phyloP scores from a whole-genome alignment of 805 yeast species.

The Pichia rugopelliculosa region DNA sequence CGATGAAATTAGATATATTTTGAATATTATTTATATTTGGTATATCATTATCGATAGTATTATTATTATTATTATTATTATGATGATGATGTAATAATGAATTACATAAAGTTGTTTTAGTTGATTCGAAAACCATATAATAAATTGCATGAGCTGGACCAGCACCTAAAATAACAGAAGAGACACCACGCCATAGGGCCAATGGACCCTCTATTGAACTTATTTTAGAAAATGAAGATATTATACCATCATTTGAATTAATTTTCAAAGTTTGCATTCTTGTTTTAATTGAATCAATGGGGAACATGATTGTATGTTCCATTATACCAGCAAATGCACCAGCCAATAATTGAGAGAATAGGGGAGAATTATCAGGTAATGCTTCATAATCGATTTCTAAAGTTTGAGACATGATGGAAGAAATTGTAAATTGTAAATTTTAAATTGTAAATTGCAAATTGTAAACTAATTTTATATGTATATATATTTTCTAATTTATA shows the following conservation, averaged over 20 bases:
- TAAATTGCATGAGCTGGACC: conserved; percentile 99
- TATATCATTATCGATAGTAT: background rate
- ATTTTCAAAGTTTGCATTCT: conserved; percentile 67
- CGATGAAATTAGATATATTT: conserved; percentile 24
- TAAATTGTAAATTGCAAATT: background rate
- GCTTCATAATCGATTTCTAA: conserved; percentile 81
- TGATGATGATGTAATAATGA: conserved; percentile 27
- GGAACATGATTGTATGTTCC: conserved; percentile 97
- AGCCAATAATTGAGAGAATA: conserved; percentile 75
- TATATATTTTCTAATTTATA: too few relatives aligned
- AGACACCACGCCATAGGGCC: conserved; percentile 90
- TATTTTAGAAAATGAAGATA: conserved; percentile 64
- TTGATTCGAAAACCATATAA: conserved; percentile 85
- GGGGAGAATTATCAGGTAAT: conserved; percentile 77
- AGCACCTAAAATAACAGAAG: conserved; percentile 91
- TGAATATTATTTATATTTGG: conserved; percentile 3
- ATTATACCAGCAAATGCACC: conserved; percentile 99
- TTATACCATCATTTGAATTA: conserved; percentile 35
- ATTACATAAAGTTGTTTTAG: conserved; percentile 51
- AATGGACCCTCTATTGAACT: conserved; percentile 82
- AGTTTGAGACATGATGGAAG: conserved; percentile 7
- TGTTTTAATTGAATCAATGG: conserved; percentile 93
- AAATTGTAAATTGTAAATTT: background rate
- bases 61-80: background rate
- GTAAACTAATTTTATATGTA: background rate